Percentiles rank a stretch among this genome's conserved stretches.
phyloP scores from a whole-genome alignment of 768 basidiomycete genomes.

The Mrakia frigida region DNA sequence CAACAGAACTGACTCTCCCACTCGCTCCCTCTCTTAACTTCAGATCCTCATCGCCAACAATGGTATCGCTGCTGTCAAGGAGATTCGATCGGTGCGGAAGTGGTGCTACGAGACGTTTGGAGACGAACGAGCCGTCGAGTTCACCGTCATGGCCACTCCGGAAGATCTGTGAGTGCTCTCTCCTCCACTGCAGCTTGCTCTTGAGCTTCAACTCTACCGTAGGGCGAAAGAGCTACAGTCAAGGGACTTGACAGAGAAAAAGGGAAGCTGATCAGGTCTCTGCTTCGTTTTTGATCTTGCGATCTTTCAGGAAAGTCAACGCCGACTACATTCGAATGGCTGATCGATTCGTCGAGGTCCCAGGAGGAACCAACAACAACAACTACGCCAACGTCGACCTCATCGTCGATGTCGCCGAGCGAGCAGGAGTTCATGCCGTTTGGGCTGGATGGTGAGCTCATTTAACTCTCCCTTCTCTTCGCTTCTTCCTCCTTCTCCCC shows the following conservation, averaged over 20 bases:
- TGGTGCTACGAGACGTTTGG: slow-evolving; percentile 99
- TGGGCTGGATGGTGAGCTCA: slow-evolving; percentile 86
- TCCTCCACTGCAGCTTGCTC: not conserved
- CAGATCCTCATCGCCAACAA: slow-evolving; percentile 99
- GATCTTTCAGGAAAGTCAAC: slow-evolving; percentile 57
- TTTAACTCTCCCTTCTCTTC: not conserved
- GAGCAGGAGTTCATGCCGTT: slow-evolving; percentile 94
- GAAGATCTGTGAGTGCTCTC: slow-evolving; percentile 61
- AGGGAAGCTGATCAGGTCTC: not conserved
- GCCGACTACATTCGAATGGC: slow-evolving; percentile 99
- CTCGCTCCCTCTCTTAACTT: not conserved
- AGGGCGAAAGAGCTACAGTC: too few relatives aligned
- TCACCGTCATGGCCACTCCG: slow-evolving; percentile 99
- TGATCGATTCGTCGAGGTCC: slow-evolving; percentile 96
- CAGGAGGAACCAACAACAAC: slow-evolving; percentile 97
- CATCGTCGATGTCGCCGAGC: slow-evolving; percentile 96
- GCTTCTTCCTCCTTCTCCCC: not conserved
- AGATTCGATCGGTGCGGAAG: slow-evolving; percentile 96
- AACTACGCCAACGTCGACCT: slow-evolving; percentile 99
- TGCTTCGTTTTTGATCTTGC: slow-evolving; percentile 30
- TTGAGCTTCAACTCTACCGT: too few relatives aligned
- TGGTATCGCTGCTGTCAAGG: slow-evolving; percentile 98
- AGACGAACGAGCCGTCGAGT: slow-evolving; percentile 89
- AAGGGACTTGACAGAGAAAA: not conserved
- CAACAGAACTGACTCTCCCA: not conserved